A percentile compares a stretch with the other conserved stretches of the same genome.
Conservation (phyloP, 2,329 filamentous ascomycete species). For the Beauveria medogensis region DNA sequence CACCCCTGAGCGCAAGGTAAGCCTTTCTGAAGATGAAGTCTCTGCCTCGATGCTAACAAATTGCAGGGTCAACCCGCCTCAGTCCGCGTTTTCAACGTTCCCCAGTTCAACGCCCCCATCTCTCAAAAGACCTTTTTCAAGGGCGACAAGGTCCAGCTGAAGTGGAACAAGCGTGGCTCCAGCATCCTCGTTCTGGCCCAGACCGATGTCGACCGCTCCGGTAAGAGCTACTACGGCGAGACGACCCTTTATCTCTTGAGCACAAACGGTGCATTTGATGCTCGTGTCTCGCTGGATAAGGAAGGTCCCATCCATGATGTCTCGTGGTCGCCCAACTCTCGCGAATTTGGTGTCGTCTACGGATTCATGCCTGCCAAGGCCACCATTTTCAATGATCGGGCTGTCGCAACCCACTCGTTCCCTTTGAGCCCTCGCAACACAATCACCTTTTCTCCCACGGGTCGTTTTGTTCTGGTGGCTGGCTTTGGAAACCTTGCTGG, state of each 20-base stretch:
- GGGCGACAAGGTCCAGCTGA: slow-evolving; percentile 96
- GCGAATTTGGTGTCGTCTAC: slow-evolving; percentile 95
- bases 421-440: slow-evolving; percentile 86
- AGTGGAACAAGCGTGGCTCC: slow-evolving; percentile 92
- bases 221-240: slow-evolving; percentile 99
- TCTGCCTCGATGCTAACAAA: slow-evolving; percentile 12
- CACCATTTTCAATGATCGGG: slow-evolving; percentile 91
- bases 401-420: slow-evolving; percentile 75
- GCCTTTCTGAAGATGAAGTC: slow-evolving; percentile 16
- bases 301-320: slow-evolving; percentile 98
- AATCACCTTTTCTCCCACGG: slow-evolving; percentile 87
- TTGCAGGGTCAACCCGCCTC: slow-evolving; percentile 79
- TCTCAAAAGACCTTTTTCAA: slow-evolving; percentile 99
- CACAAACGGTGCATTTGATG: slow-evolving; percentile 85
- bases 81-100: slow-evolving; percentile 91
- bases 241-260: slow-evolving; percentile 94
- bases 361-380: slow-evolving; percentile 99
- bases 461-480: slow-evolving; percentile 85
- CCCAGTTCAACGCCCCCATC: slow-evolving; percentile 71
- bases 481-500: slow-evolving; percentile 96
- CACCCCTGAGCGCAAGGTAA: slow-evolving; percentile 86
- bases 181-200: slow-evolving; percentile 90
- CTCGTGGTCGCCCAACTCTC: slow-evolving; percentile 95
- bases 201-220: slow-evolving; percentile 95
- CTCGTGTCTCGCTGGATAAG: slow-evolving; percentile 86